Evolutionary conservation across 2,329 filamentous ascomycete genomes (phyloP).

Genomic region (Talaromyces sp.): DNA sequence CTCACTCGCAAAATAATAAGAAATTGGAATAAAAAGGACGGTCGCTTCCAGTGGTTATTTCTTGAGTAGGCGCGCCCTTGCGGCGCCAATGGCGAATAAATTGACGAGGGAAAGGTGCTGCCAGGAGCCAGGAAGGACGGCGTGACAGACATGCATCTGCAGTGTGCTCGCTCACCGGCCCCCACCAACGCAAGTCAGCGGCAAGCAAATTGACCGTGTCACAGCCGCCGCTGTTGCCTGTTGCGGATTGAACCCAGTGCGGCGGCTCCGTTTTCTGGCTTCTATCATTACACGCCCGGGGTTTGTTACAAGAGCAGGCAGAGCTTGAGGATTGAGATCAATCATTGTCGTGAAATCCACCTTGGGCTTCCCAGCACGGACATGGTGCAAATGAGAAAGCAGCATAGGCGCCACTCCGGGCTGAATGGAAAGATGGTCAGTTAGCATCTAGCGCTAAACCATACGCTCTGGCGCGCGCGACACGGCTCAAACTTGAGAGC

Average conservation of each 20-base stretch:
- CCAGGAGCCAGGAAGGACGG: background rate
- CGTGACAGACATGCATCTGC: slow-evolving; percentile 2
- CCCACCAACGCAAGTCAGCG: background rate
- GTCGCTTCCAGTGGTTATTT: background rate
- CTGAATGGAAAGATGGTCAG: background rate
- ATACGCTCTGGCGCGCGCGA: slow-evolving; percentile 14
- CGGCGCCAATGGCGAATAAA: slow-evolving; percentile 30
- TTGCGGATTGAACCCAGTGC: background rate
- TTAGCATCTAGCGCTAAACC: slow-evolving; percentile 4
- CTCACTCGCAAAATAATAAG: background rate
- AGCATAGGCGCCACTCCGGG: slow-evolving; percentile 3
- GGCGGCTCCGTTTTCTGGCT: slow-evolving; percentile 4
- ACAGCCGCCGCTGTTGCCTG: slow-evolving; percentile 11
- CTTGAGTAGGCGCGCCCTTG: slow-evolving; percentile 23
- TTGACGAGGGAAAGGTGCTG: slow-evolving; percentile 16
- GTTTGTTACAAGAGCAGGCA: no score
- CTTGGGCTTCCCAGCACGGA: background rate
- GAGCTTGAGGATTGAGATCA: background rate
- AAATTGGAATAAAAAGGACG: background rate
- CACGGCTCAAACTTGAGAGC: slow-evolving; percentile 5
- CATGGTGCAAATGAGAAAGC: background rate
- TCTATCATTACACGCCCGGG: background rate
- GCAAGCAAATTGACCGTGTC: background rate
- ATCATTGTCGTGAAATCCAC: background rate
- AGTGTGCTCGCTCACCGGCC: background rate